Evolutionary conservation across 306 rosid genomes (phyloP).

Genomic region (Glycyrrhiza uralensis): DNA sequence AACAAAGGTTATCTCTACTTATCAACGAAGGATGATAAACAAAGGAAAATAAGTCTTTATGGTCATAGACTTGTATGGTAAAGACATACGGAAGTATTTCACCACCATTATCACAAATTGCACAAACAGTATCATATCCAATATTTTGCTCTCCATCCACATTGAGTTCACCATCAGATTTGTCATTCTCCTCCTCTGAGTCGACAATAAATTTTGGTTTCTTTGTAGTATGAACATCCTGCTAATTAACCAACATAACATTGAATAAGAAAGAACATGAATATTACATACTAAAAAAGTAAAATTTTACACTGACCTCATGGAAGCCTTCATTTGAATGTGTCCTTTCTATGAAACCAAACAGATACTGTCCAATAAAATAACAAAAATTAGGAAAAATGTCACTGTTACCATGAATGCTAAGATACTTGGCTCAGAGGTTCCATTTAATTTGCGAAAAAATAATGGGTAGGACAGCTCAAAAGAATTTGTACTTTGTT

Average conservation of each 20-base stretch:
- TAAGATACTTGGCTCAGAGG: background rate
- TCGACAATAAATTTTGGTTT: conserved; percentile 26
- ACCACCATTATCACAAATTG: conserved; percentile 75
- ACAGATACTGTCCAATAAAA: conserved; percentile 32
- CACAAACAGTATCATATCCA: conserved; percentile 55
- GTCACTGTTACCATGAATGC: background rate
- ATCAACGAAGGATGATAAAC: background rate
- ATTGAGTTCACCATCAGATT: conserved; percentile 25
- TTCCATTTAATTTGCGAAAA: background rate
- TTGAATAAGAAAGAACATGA: conserved; percentile 23
- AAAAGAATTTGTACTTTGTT: background rate
- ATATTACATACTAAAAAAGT: background rate
- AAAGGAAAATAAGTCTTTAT: background rate
- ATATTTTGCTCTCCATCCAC: conserved; percentile 18
- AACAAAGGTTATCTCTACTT: conserved; percentile 2
- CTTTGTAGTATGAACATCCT: conserved; percentile 33
- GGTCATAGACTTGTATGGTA: background rate
- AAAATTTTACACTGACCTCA: conserved; percentile 31
- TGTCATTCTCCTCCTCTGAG: conserved; percentile 23
- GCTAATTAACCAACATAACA: conserved; percentile 21
- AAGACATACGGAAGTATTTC: conserved; percentile 56
- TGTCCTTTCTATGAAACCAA: conserved; percentile 24
- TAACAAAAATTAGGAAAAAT: background rate
- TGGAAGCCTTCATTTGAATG: conserved; percentile 16
- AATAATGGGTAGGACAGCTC: background rate